Base-by-base conservation (phyloP, 164 flowering plant genomes). In the Aristolochia fimbriata region DNA sequence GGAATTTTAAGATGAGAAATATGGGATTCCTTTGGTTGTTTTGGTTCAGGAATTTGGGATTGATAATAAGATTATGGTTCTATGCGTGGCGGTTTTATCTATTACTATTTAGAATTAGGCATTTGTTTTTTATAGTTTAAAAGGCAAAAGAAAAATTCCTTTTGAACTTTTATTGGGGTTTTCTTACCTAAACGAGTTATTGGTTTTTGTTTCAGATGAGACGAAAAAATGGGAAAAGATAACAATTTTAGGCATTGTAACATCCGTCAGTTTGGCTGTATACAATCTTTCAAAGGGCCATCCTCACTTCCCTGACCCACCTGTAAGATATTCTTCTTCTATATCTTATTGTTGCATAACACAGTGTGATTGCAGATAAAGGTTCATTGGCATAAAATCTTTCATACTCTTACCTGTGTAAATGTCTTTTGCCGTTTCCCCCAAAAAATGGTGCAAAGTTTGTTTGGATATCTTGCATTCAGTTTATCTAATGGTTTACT, bases 201-300 rank as follows among this genome's bases (percentile, higher is more conserved):
- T 27, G 46, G 15, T 22, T 41, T 59, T 59, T 61, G 15, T 61
- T n/a, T n/a, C 77, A 81, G 92, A 72, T 71, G 99, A 93, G 74
- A 66, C 92, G 30, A 73, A 77, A 2, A 93, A 93, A 70, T 93
- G 99, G 97, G 91, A 93, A 75, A 93, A 83, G 79, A 90, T 90
- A 54, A 82, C 97, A 1, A 86, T 83, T 65, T 23, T 61, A 1
- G 97, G 97, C 30, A 75, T 78, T 58, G 83, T 55, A 6, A 15
- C 77, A 6, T 86, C 96, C 78, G 76, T 91, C 45, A 30, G 53
- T 60, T 68, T 90, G 7, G 81, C 89, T 0, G 6, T 78, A 58
- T 73, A 59, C 70, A 71, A 51, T 65, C 76, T 93, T 4, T 86
- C 97, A 17, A 86, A 83, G 81, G 86, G 86, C 55, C 97, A 89